Evolutionary conservation across 371 early-diverging fungal species (phyloP).

Genomic region (Phascolomyces articulosus): DNA sequence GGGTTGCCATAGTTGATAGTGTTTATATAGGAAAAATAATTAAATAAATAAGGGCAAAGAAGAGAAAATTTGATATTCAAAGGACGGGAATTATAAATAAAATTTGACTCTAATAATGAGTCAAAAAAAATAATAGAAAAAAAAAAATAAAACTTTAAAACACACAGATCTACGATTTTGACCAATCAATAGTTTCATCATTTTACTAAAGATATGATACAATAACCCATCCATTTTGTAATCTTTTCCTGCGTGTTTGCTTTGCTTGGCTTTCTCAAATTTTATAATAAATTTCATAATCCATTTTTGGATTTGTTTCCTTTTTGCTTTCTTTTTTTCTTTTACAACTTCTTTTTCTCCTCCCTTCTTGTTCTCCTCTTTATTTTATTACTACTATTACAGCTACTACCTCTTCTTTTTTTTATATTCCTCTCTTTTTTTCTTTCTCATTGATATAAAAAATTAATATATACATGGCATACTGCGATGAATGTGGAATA

Average conservation of each 20-base stretch:
- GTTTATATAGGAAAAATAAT: background rate
- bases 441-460: background rate
- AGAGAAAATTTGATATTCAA: background rate
- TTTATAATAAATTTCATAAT: too few relatives aligned
- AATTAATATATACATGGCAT: background rate
- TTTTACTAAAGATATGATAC: background rate
- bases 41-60: background rate
- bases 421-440: background rate
- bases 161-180: too few relatives aligned
- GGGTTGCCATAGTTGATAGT: slow-evolving; percentile 59
- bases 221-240: too few relatives aligned
- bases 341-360: background rate
- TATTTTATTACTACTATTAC: too few relatives aligned
- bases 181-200: background rate
- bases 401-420: background rate
- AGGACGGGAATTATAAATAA: background rate
- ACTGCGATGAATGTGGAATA: background rate
- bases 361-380: background rate
- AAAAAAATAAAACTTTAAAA: background rate
- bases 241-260: too few relatives aligned
- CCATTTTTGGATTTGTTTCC: background rate
- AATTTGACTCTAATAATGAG: background rate
- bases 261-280: too few relatives aligned
- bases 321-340: background rate
- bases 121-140: background rate